Base-by-base conservation (phyloP, 2,329 filamentous ascomycete species). In the Trichophyton benhamiae region DNA sequence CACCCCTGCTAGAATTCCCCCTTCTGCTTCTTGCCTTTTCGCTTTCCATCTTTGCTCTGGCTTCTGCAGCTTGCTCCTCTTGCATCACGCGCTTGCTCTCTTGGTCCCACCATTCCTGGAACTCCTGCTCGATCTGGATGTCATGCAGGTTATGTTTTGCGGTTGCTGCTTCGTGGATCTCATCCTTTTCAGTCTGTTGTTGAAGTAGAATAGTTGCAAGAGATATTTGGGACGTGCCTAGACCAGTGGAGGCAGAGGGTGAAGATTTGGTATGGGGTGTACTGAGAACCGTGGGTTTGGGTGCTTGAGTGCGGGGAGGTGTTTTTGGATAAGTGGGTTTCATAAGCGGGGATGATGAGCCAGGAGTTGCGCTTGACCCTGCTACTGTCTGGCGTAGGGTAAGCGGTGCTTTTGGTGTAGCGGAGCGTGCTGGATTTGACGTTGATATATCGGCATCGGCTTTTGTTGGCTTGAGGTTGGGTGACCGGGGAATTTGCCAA, bases 121-220 rank as follows among this genome's bases (percentile, higher is more conserved):
- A 99, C 59, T 90, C 90, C 71, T 99, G 94, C 74, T 99, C 94
- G 66, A 94, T 85, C 72, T 99, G 94, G 63, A 99, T 99, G 65
- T 97, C 94, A 69, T 95, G 86, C 33, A 99, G 77, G 65, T 89
- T 94, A 61, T 92, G 83, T 75, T 95, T 96, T 1, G 91, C 89
- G 13, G 72, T 76, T 9, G 86, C 86, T 0, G 91, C 89, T 71
- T 96, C 91, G 60, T 84, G 87, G 63, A 95, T 85, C 17, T 84
- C 82, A 62, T 90, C 84, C 70, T 95, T 94, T 71, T 96, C 91
- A 7, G 84, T 84, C 71, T 87, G 84, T 74, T 99, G 91, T 69
- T 95, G 85, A 6, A 86, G 85, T 13, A 97, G 87, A 62, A 99
- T 99, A 66, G 96, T 90, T 15, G 86, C 83, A 76, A 99, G 87